Evolutionary conservation across 1,284 basidiomycete species (phyloP).

Genomic region (Leccinum fuscescens): DNA sequence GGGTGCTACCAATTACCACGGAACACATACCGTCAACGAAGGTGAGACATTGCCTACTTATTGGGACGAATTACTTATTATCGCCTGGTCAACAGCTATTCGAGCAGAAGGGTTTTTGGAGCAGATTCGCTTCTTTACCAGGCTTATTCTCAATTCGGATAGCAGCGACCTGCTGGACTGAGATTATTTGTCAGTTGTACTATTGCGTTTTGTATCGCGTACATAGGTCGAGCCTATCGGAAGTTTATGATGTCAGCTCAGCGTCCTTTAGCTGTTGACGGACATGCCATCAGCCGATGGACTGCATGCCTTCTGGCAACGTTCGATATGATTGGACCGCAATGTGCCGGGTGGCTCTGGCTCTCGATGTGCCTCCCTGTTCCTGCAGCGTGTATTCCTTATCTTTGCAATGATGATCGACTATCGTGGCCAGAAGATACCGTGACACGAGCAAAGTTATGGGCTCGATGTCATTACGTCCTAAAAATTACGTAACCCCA

Average conservation of each 20-base stretch:
- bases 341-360: conserved; percentile 3
- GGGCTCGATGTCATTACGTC: not conserved
- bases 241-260: not conserved
- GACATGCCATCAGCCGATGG: not conserved
- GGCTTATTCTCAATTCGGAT: conserved; percentile 37
- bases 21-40: conserved; percentile 56
- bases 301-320: not conserved
- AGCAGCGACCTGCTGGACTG: conserved; percentile 20
- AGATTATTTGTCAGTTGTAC: not conserved
- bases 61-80: not conserved
- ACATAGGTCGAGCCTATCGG: too few relatives aligned
- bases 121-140: conserved; percentile 36
- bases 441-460: too few relatives aligned
- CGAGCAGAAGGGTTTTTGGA: conserved; percentile 36
- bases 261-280: too few relatives aligned
- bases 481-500: conserved; percentile 33
- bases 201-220: not conserved
- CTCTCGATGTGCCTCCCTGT: conserved; percentile 29
- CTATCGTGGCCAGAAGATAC: conserved; percentile 6
- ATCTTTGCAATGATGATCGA: conserved; percentile 15
- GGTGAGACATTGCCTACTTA: conserved; percentile 18
- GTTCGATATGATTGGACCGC: conserved; percentile 17
- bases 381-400: conserved; percentile 10
- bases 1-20: conserved; percentile 35
- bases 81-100: conserved; percentile 23